phyloP scores from a whole-genome alignment of 129 eudicot genomes.

The Flaveria linearis region DNA sequence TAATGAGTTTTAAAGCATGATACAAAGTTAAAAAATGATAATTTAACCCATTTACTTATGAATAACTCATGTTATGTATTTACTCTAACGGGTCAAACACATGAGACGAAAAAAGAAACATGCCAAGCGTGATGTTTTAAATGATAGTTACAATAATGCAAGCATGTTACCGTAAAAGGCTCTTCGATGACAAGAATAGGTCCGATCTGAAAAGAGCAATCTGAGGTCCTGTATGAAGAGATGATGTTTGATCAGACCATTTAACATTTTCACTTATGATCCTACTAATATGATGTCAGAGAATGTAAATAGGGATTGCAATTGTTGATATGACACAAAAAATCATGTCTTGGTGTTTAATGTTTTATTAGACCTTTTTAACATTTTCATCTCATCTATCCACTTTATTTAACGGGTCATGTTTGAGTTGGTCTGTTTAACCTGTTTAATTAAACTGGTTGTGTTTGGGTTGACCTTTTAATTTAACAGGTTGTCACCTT shows the following conservation, averaged over 20 bases:
- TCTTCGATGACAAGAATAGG: constrained; percentile 87
- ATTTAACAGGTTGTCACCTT: neutral
- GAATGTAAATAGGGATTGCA: neutral
- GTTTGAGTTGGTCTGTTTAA: neutral
- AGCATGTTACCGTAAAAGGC: constrained; percentile 76
- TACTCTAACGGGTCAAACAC: neutral
- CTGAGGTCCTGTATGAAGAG: constrained; percentile 65
- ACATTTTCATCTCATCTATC: too few relatives aligned
- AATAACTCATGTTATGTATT: neutral
- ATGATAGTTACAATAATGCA: neutral
- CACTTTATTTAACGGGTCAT: neutral
- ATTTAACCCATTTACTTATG: neutral
- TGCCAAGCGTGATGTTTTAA: neutral
- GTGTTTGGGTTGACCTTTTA: neutral
- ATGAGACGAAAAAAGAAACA: neutral
- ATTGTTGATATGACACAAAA: neutral
- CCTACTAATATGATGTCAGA: neutral
- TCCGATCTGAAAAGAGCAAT: constrained; percentile 84
- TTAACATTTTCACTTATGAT: neutral
- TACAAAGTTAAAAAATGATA: neutral
- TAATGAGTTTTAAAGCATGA: neutral
- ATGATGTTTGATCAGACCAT: constrained; percentile 6
- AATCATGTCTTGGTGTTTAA: neutral
- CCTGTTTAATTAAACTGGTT: neutral
- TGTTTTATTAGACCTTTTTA: too few relatives aligned